Evolutionary conservation across 768 basidiomycete species (phyloP).

Genomic region (Arthromyces matolae): DNA sequence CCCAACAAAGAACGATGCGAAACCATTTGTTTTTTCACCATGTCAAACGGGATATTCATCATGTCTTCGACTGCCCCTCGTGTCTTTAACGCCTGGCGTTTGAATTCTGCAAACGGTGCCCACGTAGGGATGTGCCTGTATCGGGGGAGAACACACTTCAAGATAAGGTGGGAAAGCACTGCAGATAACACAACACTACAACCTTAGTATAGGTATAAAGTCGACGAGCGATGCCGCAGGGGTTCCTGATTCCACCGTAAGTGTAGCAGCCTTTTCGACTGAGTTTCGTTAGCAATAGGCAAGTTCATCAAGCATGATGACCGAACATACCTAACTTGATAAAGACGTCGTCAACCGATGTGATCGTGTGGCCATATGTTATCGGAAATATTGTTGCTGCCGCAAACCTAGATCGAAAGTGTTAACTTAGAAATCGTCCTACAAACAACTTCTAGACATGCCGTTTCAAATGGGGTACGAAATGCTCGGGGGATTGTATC

Average conservation of each 20-base stretch:
- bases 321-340: slow-evolving; percentile 36
- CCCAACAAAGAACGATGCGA: not conserved
- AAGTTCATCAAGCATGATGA: no score
- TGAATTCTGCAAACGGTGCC: slow-evolving; percentile 46
- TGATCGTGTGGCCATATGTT: slow-evolving; percentile 44
- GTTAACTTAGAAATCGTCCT: no score
- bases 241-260: slow-evolving; percentile 43
- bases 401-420: slow-evolving; percentile 36
- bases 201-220: slow-evolving; percentile 45
- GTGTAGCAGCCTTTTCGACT: slow-evolving; percentile 44
- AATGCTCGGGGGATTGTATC: slow-evolving; percentile 33
- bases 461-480: slow-evolving; percentile 44
- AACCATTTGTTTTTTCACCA: slow-evolving; percentile 48
- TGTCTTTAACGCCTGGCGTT: slow-evolving; percentile 38
- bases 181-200: slow-evolving; percentile 3
- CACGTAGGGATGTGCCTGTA: slow-evolving; percentile 45
- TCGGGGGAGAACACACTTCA: not conserved
- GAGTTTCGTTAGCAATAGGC: slow-evolving; percentile 7
- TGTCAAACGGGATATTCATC: slow-evolving; percentile 49
- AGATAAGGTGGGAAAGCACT: not conserved
- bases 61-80: slow-evolving; percentile 43
- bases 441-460: slow-evolving; percentile 14
- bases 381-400: slow-evolving; percentile 47
- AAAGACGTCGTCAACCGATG: slow-evolving; percentile 40
- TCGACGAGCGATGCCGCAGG: slow-evolving; percentile 47